Conservation (phyloP, 352 stramenopile genomes). For the Globisporangium paroecandrum region DNA sequence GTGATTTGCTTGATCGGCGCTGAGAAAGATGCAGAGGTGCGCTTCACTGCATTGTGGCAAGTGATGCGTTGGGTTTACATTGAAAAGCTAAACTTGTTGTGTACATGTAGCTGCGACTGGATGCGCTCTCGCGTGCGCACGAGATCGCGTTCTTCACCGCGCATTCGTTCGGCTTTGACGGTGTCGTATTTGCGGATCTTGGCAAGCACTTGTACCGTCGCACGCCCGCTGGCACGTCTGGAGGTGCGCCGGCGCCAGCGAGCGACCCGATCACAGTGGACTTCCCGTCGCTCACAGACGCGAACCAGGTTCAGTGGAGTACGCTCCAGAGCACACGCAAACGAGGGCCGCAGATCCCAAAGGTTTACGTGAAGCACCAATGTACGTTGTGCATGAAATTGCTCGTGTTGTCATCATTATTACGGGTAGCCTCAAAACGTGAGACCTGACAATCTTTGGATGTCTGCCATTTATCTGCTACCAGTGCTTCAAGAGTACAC, state of each 20-base stretch:
- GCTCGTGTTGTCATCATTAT: background rate
- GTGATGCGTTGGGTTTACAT: background rate
- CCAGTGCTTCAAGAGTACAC: slow-evolving; percentile 68
- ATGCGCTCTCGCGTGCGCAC: slow-evolving; percentile 52
- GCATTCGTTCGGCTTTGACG: slow-evolving; percentile 73
- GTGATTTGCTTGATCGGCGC: slow-evolving; percentile 76
- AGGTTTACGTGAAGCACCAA: slow-evolving; percentile 77
- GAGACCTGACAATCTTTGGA: background rate
- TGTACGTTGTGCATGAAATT: slow-evolving; percentile 28
- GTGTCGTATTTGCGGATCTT: slow-evolving; percentile 79
- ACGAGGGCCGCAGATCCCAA: slow-evolving; percentile 64
- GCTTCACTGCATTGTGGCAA: background rate
- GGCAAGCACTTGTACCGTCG: slow-evolving; percentile 63
- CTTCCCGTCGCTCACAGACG: slow-evolving; percentile 56
- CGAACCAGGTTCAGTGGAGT: slow-evolving; percentile 54
- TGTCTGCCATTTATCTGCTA: background rate
- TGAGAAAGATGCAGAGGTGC: slow-evolving; percentile 37
- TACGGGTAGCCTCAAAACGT: background rate
- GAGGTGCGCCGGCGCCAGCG: slow-evolving; percentile 19
- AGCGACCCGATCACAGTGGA: slow-evolving; percentile 37
- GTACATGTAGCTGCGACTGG: slow-evolving; percentile 38
- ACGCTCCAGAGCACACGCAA: slow-evolving; percentile 65
- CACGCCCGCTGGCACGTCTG: slow-evolving; percentile 16
- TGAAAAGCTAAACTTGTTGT: background rate
- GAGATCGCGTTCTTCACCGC: slow-evolving; percentile 73